Conservation (phyloP, 106 monocot species). For the Dendrobium chrysotoxum region DNA sequence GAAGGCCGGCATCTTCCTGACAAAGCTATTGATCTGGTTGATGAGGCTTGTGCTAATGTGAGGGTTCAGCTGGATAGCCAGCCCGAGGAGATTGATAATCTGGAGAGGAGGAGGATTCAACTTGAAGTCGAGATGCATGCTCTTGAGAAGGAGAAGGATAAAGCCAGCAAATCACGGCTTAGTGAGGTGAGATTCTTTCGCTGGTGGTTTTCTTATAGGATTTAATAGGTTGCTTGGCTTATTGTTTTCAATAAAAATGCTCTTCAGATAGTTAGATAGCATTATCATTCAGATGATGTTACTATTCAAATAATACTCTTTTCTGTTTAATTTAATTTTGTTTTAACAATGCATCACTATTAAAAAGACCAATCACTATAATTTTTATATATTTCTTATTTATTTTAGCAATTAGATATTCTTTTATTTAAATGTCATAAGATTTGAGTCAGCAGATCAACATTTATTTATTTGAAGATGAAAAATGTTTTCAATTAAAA, state of each 20-base stretch:
- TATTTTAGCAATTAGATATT: no score
- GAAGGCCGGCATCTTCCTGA: conserved; percentile 83
- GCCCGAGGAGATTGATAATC: conserved; percentile 35
- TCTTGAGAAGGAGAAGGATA: conserved; percentile 94
- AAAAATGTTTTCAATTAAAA: no score
- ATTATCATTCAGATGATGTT: no score
- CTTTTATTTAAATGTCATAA: no score
- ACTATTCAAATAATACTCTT: no score
- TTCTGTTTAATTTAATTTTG: no score
- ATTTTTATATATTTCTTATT: no score
- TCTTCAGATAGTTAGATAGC: background rate
- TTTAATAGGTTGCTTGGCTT: background rate
- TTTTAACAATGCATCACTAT: no score
- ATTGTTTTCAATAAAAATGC: background rate
- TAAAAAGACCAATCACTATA: no score
- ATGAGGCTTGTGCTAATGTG: conserved; percentile 94
- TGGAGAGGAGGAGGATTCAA: conserved; percentile 54
- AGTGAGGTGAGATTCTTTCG: conserved; percentile 35
- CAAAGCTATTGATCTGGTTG: conserved; percentile 94
- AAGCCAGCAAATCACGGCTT: conserved; percentile 86
- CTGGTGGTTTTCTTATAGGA: background rate
- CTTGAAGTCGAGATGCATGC: conserved; percentile 89
- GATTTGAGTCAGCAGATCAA: no score
- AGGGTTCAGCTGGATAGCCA: conserved; percentile 39
- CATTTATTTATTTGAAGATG: no score